Evolutionary conservation across 2,329 filamentous ascomycete species (phyloP), one percentile per base, ranked within the genome.

Genomic region (Cytospora schulzeri): DNA sequence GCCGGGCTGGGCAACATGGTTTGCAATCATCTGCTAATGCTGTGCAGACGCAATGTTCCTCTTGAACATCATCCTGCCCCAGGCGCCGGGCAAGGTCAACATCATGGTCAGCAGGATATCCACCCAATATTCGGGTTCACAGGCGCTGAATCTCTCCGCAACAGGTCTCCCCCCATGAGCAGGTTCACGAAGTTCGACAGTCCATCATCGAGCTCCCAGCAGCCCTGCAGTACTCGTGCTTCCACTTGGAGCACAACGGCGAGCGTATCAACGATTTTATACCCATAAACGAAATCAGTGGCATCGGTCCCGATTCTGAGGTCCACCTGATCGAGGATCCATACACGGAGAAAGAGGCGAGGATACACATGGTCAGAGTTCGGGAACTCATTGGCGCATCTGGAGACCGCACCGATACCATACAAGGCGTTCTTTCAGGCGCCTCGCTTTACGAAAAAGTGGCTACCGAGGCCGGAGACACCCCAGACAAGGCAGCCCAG

Each of bases 161-260:
- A 58, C 65, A 95, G 91, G 91, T 96, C 63, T 94, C 92, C 51
- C 89, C 89, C 69, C 91, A 97, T 82, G 96, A 99, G 80, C 94
- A 97, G 77, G 90, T 98, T 67, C 95, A 98, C 78, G 95, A 99
- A 82, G 89, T 99, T 71, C 91, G 95, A 70, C 95, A 98, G 79
- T 94, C 93, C 68, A 91, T 99, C 75, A 93, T 97, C 79, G 95
- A 99, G 78, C 85, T 93, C 57, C 95, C 95, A 6, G 85, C 90
- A 66, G 96, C 94, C 59, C 95, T 97, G 80, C 93, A 96, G 78
- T 97, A 97, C 81, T 96, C 95, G 60, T 99, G 95, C 83, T 99
- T 99, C 82, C 95, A 99, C 79, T 88, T 99, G 72, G 93, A 98
- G 80, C 89, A 93, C 80, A 89, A 91, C 66, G 92, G 92, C 70